Evolutionary conservation across 306 rosid species (phyloP).

Genomic region (Myrica gale): DNA sequence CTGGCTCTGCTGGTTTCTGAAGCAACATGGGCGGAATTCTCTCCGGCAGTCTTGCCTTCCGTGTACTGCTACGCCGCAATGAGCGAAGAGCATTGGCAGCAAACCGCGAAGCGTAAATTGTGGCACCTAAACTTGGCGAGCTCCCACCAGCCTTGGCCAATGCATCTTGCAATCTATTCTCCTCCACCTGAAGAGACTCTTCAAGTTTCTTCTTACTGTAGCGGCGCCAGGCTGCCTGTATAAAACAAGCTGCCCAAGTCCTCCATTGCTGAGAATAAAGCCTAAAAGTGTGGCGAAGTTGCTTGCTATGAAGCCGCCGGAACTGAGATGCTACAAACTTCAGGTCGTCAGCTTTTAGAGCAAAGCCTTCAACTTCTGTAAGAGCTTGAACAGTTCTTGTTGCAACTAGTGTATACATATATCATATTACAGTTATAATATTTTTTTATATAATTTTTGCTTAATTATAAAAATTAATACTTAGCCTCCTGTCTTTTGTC

Average conservation of each 20-base stretch:
- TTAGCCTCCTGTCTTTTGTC: too few relatives aligned
- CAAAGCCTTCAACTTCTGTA: constrained; percentile 88
- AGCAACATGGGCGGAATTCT: constrained; percentile 72
- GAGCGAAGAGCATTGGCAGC: constrained; percentile 81
- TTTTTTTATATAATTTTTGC: too few relatives aligned
- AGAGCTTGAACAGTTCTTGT: constrained; percentile 61
- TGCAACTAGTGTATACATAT: too few relatives aligned
- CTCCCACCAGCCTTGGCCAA: constrained; percentile 70
- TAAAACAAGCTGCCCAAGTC: constrained; percentile 94
- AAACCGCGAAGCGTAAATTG: constrained; percentile 84
- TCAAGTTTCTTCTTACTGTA: constrained; percentile 73
- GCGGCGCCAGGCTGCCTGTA: constrained; percentile 92
- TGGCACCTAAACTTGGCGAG: constrained; percentile 85
- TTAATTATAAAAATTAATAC: too few relatives aligned
- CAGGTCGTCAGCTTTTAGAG: constrained; percentile 79
- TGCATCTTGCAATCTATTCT: constrained; percentile 81
- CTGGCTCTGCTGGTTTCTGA: constrained; percentile 97
- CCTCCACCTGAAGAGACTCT: constrained; percentile 73
- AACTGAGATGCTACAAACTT: constrained; percentile 83
- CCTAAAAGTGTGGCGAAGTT: constrained; percentile 86
- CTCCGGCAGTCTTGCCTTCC: constrained; percentile 70
- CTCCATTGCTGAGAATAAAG: constrained; percentile 94
- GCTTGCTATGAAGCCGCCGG: constrained; percentile 86
- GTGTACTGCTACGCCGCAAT: constrained; percentile 52
- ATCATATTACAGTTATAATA: too few relatives aligned